phyloP scores from a whole-genome alignment of 108 stramenopile species.

The Skeletonema grethae region DNA sequence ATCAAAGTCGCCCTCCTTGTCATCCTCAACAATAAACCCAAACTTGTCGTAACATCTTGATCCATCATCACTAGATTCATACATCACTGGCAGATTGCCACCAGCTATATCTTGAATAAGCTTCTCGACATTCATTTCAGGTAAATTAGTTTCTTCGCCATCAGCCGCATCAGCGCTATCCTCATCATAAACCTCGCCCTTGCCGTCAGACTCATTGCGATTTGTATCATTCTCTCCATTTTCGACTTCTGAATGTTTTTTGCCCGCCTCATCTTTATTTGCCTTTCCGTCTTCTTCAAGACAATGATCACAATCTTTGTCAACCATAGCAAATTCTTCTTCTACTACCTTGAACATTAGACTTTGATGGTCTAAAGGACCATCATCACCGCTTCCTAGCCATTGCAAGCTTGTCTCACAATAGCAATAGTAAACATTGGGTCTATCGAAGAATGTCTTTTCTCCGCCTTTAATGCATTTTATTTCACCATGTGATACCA shows the following conservation, averaged over 20 bases:
- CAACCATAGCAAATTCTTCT: not conserved
- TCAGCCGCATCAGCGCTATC: not conserved
- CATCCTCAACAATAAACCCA: slow-evolving; percentile 15
- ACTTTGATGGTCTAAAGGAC: not conserved
- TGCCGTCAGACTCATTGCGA: not conserved
- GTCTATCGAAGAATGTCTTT: not conserved
- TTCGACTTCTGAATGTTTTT: not conserved
- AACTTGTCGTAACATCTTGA: slow-evolving; percentile 21
- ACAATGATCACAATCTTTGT: not conserved
- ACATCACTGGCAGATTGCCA: not conserved
- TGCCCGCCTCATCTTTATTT: not conserved
- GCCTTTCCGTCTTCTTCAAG: not conserved
- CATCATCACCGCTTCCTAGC: not conserved
- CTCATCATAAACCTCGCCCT: not conserved
- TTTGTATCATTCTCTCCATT: not conserved
- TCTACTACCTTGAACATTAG: not conserved
- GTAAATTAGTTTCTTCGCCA: not conserved
- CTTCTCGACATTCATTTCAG: not conserved
- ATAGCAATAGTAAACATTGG: not conserved
- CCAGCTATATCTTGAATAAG: slow-evolving; percentile 1
- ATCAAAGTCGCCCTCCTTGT: not conserved
- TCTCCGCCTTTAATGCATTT: slow-evolving; percentile 2
- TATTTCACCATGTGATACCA: slow-evolving; percentile 3
- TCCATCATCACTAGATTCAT: not conserved
- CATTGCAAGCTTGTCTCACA: not conserved